Base-by-base conservation (phyloP, 352 stramenopile species). In the Phytophthora sp. region DNA sequence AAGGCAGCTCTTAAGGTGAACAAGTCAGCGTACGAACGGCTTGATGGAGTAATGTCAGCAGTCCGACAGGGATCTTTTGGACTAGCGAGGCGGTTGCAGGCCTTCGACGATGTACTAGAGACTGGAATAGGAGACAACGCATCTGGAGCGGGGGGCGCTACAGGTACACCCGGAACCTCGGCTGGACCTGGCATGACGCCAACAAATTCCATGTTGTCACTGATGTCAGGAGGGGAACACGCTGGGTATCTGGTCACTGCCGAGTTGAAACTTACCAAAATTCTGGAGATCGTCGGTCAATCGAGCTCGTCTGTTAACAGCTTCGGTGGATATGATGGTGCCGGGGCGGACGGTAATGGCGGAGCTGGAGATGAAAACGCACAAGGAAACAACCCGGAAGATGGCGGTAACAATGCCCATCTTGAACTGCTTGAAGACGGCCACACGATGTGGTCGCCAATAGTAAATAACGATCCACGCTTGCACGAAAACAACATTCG, bases 401-500 rank as follows among this genome's bases (percentile, higher is more conserved):
- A 61, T 13, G 65, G 71, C 17, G 72, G 63, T 11, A 72, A 56
- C 15, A 57, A 59, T 15, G 43, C 72, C 5, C 69, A 77, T 6
- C 38, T 74, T 5, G 75, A 87, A 17, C 67, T 77, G 27, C 24
- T 79, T 42, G 82, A 93, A 58, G 82, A 87, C 20, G 77, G 77
- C 17, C 75, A 82, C 20, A 55, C 62, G 0, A 50, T 80, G 15
- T 94, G 84, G 84, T 88, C 84, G 1, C 84, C 82, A 10, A 85
- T 66, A 20, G 54, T 63, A 46, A 94, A 94, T 64, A 89, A 74
- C 50, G 83, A 94, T 41, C 83, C 82, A 9, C 72, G 81, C 18
- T 57, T 92, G n/a, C 82, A 94, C 41, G 55, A 68, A 42, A 94
- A 94, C 63, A 94, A 94, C 49, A 91, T 92, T 35, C 79, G 85